A percentile compares a stretch with the other conserved stretches of the same genome.
phyloP scores from a whole-genome alignment of 345 rosid genomes.

The Salix brachista region DNA sequence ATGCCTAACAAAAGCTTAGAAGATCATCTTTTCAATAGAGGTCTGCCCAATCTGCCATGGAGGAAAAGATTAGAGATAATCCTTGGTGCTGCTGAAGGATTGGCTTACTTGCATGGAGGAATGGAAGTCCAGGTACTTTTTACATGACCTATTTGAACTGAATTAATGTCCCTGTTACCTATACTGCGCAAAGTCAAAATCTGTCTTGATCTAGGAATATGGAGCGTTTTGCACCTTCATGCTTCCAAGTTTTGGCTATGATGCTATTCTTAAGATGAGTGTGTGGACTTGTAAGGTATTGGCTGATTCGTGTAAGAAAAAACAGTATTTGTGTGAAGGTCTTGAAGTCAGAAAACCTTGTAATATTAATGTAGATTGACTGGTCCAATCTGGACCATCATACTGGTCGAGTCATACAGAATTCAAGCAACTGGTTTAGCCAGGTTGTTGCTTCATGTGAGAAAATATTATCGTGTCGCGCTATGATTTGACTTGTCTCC shows the following conservation, averaged over 20 bases:
- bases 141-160: neutral
- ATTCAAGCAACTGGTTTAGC: neutral
- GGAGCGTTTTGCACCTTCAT: neutral
- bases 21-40: constrained; percentile 59
- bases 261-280: neutral
- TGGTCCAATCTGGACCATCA: neutral
- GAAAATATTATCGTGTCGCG: neutral
- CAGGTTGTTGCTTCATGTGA: neutral
- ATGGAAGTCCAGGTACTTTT: constrained; percentile 59
- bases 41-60: constrained; percentile 52
- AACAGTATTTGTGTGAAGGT: neutral
- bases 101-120: constrained; percentile 72
- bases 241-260: neutral
- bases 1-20: constrained; percentile 87
- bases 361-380: neutral
- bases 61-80: constrained; percentile 68
- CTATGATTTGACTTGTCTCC: neutral
- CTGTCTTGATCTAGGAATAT: neutral
- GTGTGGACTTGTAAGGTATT: neutral
- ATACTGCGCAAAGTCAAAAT: neutral
- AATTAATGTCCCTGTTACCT: neutral
- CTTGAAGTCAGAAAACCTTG: neutral
- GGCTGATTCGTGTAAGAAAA: neutral
- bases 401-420: neutral
- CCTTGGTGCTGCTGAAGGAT: constrained; percentile 83